Conservation (phyloP, 2,329 filamentous ascomycete genomes). For the Nemania bipapillata region DNA sequence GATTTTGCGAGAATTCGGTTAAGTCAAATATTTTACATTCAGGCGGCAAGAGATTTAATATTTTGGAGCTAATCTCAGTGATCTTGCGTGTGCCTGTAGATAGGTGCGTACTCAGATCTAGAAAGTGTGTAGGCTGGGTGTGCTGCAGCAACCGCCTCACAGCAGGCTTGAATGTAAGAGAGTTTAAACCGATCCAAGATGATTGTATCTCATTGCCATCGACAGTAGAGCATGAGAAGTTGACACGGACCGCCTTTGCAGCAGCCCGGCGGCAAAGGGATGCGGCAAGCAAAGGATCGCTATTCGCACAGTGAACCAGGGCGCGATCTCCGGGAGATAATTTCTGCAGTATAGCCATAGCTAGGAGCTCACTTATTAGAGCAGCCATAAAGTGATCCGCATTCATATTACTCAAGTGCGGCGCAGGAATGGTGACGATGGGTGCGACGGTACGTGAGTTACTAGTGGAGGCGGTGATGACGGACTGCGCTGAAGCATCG, state of each 20-base stretch:
- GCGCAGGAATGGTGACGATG: no score
- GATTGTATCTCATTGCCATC: neutral
- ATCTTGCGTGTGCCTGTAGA: no score
- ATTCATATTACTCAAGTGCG: no score
- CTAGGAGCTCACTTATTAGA: slow-evolving; percentile 16
- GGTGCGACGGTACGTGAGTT: no score
- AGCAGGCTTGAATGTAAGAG: neutral
- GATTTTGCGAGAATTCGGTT: neutral
- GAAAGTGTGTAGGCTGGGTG: slow-evolving; percentile 3
- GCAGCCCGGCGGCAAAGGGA: slow-evolving; percentile 10
- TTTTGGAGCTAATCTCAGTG: no score
- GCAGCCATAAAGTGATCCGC: neutral
- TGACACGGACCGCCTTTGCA: neutral
- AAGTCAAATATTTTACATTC: neutral
- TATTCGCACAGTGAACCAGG: slow-evolving; percentile 10
- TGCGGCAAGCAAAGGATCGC: slow-evolving; percentile 2
- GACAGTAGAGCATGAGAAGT: neutral
- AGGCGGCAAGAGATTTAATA: neutral
- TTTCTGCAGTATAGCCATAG: neutral
- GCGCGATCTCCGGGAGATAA: neutral
- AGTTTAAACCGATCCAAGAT: neutral
- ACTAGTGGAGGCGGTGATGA: no score
- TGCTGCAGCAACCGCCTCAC: neutral
- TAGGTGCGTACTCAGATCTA: neutral
- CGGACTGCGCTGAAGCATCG: no score